Evolutionary conservation across 345 rosid genomes (phyloP), one percentile per base, ranked within the genome.

Genomic region (Acer negundo): DNA sequence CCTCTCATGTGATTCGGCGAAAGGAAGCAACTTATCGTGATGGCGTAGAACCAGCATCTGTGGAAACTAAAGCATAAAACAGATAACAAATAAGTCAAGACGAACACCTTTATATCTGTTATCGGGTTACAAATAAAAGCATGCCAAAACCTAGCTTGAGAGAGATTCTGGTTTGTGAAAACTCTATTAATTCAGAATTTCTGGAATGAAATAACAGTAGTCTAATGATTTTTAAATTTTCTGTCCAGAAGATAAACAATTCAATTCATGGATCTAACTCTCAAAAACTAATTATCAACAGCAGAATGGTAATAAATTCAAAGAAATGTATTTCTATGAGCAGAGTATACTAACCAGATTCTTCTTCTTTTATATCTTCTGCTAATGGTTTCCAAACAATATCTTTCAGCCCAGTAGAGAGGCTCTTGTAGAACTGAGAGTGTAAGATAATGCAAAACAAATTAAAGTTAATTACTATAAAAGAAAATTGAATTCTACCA

Each of bases 361-460:
- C 84, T 82, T 86, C 91, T 62, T 74, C 90, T 65, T 84, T 83
- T 78, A 79, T 88, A 74, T 87, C 95, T 13, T 90, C 92, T 24
- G 82, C 85, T 69, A 80, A 84, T 69, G 97, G 76, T 80, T 85
- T 91, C 99, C 99, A 96, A n/a, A 96, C 99, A 62, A 96, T 85
- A 73, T 96, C 99, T 82, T 94, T 94, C 74, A 96, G 87, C 62
- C 97, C 99, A 46, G 91, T 86, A 19, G 97, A 87, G 59, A 96
- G 92, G 81, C 67, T 89, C 84, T 90, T 90, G 90, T 92, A 96
- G 79, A 96, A 96, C 99, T 96, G 92, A 76, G 90, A 76, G 61
- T 11, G 20, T 38, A 26, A 77, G 74, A 35, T 67, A 62, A 31
- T 11, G 67, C 72, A 76, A 22, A 73, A 9, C 53, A 51, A 65